Base-by-base conservation (phyloP, 2,329 filamentous ascomycete genomes). In the Basipetospora sp. region DNA sequence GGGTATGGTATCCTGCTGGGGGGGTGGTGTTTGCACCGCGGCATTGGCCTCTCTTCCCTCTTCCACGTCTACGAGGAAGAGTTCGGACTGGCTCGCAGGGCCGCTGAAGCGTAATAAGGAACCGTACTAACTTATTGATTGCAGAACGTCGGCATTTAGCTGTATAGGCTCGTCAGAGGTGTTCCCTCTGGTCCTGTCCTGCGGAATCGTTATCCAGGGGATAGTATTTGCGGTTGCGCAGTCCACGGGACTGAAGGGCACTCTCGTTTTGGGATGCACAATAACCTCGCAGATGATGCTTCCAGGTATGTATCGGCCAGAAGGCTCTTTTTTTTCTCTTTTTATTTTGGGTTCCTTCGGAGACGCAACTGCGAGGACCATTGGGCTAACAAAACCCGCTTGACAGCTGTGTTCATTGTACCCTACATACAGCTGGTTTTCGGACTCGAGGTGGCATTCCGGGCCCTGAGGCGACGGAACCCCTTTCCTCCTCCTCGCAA, bases 361-460 rank as follows among this genome's bases (percentile, higher is more conserved):
- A n/a, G n/a, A n/a, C n/a, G n/a, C n/a, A n/a, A n/a, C n/a, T n/a
- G n/a, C n/a, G n/a, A n/a, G n/a, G n/a, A n/a, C n/a, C n/a, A n/a
- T n/a, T n/a, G n/a, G n/a, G n/a, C n/a, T n/a, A n/a, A n/a, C n/a
- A n/a, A n/a, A n/a, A n/a, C n/a, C n/a, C n/a, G n/a, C n/a, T n/a
- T n/a, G n/a, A n/a, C 40, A 80, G 78, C 72, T 6, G 63, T 80
- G 26, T 80, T 82, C 47, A 64, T 81, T 37, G 67, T 74, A 8
- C 77, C 77, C 18, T 79, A 69, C 43, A 67, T 76, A 22, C 77
- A 80, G 45, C 49, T 80, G 15, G 63, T 79, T 13, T 80, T 82
- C 45, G 73, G 71, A 11, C 44, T 77, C 41, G 78, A 83, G 52
- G 65, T 70, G 25, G 61, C 71, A 0, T 47, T 72, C 13, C 64